Base-by-base conservation (phyloP, 2,329 filamentous ascomycete genomes). In the Magnaporthales sp. region DNA sequence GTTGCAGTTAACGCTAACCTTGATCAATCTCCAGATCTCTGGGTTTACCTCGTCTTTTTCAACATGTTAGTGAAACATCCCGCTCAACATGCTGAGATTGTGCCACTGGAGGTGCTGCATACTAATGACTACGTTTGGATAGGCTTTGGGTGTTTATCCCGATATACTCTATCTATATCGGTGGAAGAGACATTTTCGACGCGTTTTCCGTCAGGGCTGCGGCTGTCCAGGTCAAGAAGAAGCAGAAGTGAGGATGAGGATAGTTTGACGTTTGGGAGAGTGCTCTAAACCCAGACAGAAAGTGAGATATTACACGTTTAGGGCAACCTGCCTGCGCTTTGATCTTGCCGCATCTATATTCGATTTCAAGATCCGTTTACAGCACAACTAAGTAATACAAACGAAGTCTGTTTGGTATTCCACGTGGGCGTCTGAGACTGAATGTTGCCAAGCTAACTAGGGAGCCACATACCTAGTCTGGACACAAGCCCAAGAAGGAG, bases 31-130 rank as follows among this genome's bases (percentile, higher is more conserved):
- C 4, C 56, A 60, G 56, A 88, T 72, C 77, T 83, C 69, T 90
- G 87, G 87, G 79, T 89, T 15, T 90, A 89, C 70, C 77, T 90
- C 19, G 79, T 88, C 70, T 89, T 90, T 76, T 90, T 90, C 80
- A 90, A 90, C 75, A 83, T 81, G 71, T 66, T 19, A 60, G 64
- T 66, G 24, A 26, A 22, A 32, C 27, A 10, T n/a, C 62, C 10
- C 32, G 4, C 3, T 15, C 5, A 30, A 63, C 9, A 10, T 30
- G 8, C 27, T 3, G 1, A 8, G 19, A 29, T 38, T 13, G 2
- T 38, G 10, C 26, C 32, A 8, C 22, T 27, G 15, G 32, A 51
- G 38, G 38, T 19, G 19, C 8, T 51, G 8, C 32, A 10, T 64
- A 38, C 32, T 38, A 51, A 29, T 22, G 15, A 26, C 10, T 27